Evolutionary conservation across 169 alveolate species (phyloP), one percentile per base, ranked within the genome.

Genomic region (Eimeria sp.): DNA sequence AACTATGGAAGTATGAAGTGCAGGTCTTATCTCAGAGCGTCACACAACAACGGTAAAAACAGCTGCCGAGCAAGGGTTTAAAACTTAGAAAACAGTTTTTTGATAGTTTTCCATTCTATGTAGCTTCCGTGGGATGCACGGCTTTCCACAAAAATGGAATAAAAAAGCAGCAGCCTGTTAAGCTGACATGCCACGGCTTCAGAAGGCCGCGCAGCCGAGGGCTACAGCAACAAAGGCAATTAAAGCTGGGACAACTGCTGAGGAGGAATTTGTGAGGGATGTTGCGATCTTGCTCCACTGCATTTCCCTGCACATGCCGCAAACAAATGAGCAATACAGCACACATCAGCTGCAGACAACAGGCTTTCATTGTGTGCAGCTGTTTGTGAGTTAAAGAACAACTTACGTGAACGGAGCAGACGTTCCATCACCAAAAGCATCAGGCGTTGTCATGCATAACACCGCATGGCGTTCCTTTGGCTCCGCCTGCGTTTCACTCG

Each of bases 321-420:
- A 18, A 62, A 62, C 71, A 62, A 23, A 23, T 20, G 30, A 23
- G 18, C 71, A 62, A 20, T 2, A 23, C 71, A 62, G 30, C 71
- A 62, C 71, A 14, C 6, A 1, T 62, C 71, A 62, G 71, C 1
- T 25, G 18, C 71, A 62, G 71, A 8, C 71, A 62, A 6, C 71
- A 23, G 71, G 71, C 30, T 62, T 0, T 23, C 71, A 25, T 0
- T 62, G 71, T 40, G 52, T 40, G 27, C 30, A 62, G 20, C 71
- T 62, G 30, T 18, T 6, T 0, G 13, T 6, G 33, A 62, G 20
- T 62, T 23, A 18, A 23, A 25, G 18, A 6, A 62, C 30, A 23
- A 4, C 80, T 71, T 71, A 71, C 80, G 80, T 71, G 80, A 71
- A 71, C 25, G 80, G 80, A 71, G 20, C 80, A 71, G 80, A 71